Conservation (phyloP, 2,329 filamentous ascomycete species). For the Diaporthe eres region DNA sequence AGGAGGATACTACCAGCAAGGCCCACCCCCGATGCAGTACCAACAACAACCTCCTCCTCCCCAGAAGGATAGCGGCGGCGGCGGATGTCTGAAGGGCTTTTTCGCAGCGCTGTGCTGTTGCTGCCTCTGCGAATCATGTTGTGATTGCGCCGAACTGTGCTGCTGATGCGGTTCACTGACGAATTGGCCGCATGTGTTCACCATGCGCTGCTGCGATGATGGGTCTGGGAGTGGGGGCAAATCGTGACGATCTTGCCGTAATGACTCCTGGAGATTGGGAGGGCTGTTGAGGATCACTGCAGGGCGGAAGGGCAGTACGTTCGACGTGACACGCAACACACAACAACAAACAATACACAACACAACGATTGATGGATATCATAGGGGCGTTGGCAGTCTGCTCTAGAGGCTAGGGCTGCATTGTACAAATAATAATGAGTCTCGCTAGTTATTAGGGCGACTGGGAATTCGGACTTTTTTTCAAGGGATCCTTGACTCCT, state of each 20-base stretch:
- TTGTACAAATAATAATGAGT: slow-evolving; percentile 35
- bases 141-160: slow-evolving; percentile 64
- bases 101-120: slow-evolving; percentile 64
- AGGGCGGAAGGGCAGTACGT: slow-evolving; percentile 3
- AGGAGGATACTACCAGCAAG: slow-evolving; percentile 56
- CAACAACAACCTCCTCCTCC: slow-evolving; percentile 59
- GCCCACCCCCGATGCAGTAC: slow-evolving; percentile 61
- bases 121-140: slow-evolving; percentile 64
- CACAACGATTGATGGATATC: slow-evolving; percentile 20
- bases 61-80: slow-evolving; percentile 48
- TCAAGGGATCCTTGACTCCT: slow-evolving; percentile 12
- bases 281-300: slow-evolving; percentile 14
- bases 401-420: slow-evolving; percentile 19
- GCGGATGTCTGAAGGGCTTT: slow-evolving; percentile 61
- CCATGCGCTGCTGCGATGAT: slow-evolving; percentile 14
- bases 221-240: slow-evolving; percentile 4
- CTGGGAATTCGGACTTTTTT: neutral
- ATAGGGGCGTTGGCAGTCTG: slow-evolving; percentile 14
- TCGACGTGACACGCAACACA: slow-evolving; percentile 1
- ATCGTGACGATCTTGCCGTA: neutral
- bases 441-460: slow-evolving; percentile 22
- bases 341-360: slow-evolving; percentile 1
- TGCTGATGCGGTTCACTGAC: slow-evolving; percentile 45
- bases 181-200: neutral
- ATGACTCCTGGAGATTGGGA: neutral